Conservation (phyloP, 2,329 filamentous ascomycete genomes). For the Macrophomina tecta region DNA sequence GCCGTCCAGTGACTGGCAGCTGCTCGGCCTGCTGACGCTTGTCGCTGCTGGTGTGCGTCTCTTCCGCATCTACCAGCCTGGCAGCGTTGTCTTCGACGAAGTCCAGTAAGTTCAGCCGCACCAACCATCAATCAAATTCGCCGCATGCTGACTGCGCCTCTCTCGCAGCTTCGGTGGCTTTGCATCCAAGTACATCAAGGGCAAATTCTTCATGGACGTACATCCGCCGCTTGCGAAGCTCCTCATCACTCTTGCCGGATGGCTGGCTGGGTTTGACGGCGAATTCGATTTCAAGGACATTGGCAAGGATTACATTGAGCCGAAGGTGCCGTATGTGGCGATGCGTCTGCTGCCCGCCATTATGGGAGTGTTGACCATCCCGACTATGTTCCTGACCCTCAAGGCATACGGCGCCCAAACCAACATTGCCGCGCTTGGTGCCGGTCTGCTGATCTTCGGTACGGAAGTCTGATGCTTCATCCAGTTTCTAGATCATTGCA, state of each 20-base stretch:
- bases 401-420: conserved; percentile 91
- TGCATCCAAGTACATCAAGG: conserved; percentile 99
- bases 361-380: conserved; percentile 85
- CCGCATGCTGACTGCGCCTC: conserved; percentile 5
- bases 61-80: conserved; percentile 95
- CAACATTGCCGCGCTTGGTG: conserved; percentile 80
- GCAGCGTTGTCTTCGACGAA: conserved; percentile 97
- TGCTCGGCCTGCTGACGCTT: conserved; percentile 74
- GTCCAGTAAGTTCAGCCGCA: conserved; percentile 78
- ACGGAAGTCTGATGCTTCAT: conserved; percentile 4
- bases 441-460: conserved; percentile 91
- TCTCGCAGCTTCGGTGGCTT: conserved; percentile 87
- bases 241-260: conserved; percentile 92
- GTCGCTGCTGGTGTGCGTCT: conserved; percentile 81
- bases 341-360: conserved; percentile 95
- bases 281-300: conserved; percentile 99
- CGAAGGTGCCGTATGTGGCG: conserved; percentile 92
- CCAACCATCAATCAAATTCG: background rate
- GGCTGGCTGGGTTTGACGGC: conserved; percentile 92
- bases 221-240: conserved; percentile 97
- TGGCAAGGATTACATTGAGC: conserved; percentile 96
- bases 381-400: conserved; percentile 91
- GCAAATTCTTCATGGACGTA: conserved; percentile 99
- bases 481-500: background rate
- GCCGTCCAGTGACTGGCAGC: conserved; percentile 80